Evolutionary conservation across 768 basidiomycete species (phyloP).

Genomic region (Lentinula guzmanii): DNA sequence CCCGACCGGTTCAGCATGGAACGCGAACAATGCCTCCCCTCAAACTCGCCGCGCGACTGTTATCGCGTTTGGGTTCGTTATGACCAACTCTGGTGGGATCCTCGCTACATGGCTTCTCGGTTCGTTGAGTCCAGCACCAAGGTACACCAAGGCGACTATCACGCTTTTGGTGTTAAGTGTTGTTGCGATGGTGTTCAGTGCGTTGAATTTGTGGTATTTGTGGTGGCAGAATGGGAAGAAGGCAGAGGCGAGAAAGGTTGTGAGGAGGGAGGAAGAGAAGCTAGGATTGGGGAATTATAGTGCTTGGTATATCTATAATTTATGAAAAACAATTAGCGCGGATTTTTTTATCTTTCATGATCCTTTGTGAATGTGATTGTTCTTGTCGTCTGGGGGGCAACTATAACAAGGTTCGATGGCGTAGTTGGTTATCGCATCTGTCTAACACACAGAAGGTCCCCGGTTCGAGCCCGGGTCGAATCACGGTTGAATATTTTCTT

Average conservation of each 20-base stretch:
- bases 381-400: no score
- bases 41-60: constrained; percentile 46
- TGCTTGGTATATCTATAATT: constrained; percentile 24
- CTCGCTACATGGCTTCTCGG: constrained; percentile 58
- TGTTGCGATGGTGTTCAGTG: constrained; percentile 13
- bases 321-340: constrained; percentile 9
- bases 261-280: constrained; percentile 15
- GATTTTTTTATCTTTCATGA: constrained; percentile 10
- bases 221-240: constrained; percentile 19
- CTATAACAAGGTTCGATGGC: constrained; percentile 45
- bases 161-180: constrained; percentile 11
- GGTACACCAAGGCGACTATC: constrained; percentile 15
- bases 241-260: constrained; percentile 12
- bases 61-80: constrained; percentile 50
- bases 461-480: constrained; percentile 9
- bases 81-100: constrained; percentile 56
- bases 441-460: constrained; percentile 49
- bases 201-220: constrained; percentile 19
- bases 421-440: constrained; percentile 84
- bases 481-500: background rate
- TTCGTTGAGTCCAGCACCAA: constrained; percentile 16
- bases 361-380: background rate
- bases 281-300: constrained; percentile 19
- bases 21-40: constrained; percentile 32
- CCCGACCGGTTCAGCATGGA: constrained; percentile 28